Conservation (phyloP, 2,329 filamentous ascomycete genomes). For the Fusarium sp. region DNA sequence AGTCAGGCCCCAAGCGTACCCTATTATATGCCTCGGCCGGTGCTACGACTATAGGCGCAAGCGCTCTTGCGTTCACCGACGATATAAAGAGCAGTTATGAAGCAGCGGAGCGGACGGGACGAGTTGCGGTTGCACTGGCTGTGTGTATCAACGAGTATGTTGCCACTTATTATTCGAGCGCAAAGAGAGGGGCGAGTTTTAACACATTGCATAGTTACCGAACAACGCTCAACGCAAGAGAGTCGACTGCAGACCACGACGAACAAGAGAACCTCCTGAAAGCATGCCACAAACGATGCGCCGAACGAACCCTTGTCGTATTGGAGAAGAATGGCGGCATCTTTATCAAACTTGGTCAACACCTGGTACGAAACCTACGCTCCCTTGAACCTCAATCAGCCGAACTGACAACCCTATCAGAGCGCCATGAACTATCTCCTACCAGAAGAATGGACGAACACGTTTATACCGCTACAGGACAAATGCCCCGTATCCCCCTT, state of each 20-base stretch:
- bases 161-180: background rate
- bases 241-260: conserved; percentile 67
- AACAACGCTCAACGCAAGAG: conserved; percentile 76
- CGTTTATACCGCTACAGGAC: conserved; percentile 95
- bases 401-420: conserved; percentile 52
- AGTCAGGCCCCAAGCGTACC: conserved; percentile 42
- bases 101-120: conserved; percentile 77
- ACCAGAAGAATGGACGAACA: conserved; percentile 90
- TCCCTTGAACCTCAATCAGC: background rate
- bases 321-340: conserved; percentile 97
- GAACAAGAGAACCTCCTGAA: conserved; percentile 75
- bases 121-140: conserved; percentile 77
- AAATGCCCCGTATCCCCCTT: conserved; percentile 92
- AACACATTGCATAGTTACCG: conserved; percentile 72
- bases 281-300: conserved; percentile 91
- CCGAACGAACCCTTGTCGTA: conserved; percentile 83
- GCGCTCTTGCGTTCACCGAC: conserved; percentile 65
- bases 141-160: conserved; percentile 88
- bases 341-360: conserved; percentile 97
- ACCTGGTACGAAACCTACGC: conserved; percentile 66
- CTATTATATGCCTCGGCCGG: conserved; percentile 62
- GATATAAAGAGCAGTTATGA: conserved; percentile 81
- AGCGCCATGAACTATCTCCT: conserved; percentile 96
- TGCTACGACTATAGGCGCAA: conserved; percentile 59
- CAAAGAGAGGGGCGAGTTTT: conserved; percentile 5